Evolutionary conservation across 257 asterid genomes (phyloP).

Genomic region (Leptodermis oblonga): DNA sequence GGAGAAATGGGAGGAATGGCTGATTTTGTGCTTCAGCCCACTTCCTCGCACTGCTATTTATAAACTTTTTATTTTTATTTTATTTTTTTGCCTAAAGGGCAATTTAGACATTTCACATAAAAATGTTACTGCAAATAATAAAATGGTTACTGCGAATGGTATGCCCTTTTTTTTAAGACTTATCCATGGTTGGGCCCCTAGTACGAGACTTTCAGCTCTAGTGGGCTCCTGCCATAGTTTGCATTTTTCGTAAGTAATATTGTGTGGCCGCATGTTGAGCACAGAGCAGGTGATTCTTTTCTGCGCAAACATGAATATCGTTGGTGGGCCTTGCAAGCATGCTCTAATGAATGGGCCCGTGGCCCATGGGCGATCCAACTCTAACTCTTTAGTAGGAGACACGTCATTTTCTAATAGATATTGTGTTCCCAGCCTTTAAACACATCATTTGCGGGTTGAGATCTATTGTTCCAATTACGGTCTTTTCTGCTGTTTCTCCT

Average conservation of each 20-base stretch:
- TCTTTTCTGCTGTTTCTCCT: no score
- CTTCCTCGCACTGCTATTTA: no score
- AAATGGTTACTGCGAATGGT: no score
- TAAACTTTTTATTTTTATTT: no score
- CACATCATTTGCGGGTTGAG: neutral
- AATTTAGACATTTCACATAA: no score
- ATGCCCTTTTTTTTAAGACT: no score
- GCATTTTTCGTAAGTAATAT: neutral
- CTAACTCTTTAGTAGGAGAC: neutral
- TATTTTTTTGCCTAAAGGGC: no score
- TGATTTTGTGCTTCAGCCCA: no score
- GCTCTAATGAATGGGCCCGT: no score
- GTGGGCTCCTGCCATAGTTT: neutral
- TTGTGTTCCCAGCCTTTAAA: neutral
- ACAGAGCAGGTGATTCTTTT: neutral
- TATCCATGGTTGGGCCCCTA: neutral
- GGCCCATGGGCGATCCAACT: neutral
- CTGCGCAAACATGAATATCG: constrained; percentile 7
- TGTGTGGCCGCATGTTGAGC: neutral
- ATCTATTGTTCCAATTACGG: no score
- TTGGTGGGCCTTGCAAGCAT: constrained; percentile 15
- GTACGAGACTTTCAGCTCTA: neutral
- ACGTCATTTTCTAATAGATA: neutral
- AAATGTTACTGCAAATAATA: no score
- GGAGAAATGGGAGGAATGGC: no score